Conservation (phyloP, 2,329 filamentous ascomycete species). For the Graphilbum fragrans region DNA sequence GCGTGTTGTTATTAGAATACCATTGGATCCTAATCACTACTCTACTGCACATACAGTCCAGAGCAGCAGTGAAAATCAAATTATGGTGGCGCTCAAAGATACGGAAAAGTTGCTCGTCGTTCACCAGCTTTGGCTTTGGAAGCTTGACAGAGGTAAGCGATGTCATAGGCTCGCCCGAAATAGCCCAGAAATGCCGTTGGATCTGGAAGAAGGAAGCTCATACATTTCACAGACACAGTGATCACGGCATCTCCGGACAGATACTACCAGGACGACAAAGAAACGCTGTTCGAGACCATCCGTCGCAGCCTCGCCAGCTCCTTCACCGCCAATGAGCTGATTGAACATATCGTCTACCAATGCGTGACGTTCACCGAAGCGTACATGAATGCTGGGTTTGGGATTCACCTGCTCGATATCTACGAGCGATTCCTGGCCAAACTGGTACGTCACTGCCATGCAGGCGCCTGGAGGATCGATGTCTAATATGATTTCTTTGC, state of each 20-base stretch:
- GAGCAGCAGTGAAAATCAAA: neutral
- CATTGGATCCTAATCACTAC: no score
- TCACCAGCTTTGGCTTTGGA: slow-evolving; percentile 3
- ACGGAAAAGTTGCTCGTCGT: neutral
- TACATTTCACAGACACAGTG: neutral
- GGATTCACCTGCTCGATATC: neutral
- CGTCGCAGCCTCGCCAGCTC: neutral
- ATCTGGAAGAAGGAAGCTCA: neutral
- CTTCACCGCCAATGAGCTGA: neutral
- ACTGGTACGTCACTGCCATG: neutral
- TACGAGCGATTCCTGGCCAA: neutral
- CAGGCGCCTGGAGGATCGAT: no score
- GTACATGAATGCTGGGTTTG: neutral
- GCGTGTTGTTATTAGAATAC: no score
- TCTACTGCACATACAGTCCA: neutral
- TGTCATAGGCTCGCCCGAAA: neutral
- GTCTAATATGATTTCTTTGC: no score
- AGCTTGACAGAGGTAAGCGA: neutral
- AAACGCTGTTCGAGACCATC: slow-evolving; percentile 1
- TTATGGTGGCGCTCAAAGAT: no score
- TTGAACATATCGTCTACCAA: slow-evolving; percentile 1
- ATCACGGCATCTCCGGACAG: slow-evolving; percentile 2
- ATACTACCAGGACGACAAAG: neutral
- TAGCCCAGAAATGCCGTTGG: neutral
- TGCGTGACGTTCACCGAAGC: slow-evolving; percentile 1